A percentile compares a stretch with the other conserved stretches of the same genome.
These are phyloP conservation scores for Cadophora sp. DNA, from an alignment of 2,329 filamentous ascomycete species.

Conservation along the genomic window DNA sequence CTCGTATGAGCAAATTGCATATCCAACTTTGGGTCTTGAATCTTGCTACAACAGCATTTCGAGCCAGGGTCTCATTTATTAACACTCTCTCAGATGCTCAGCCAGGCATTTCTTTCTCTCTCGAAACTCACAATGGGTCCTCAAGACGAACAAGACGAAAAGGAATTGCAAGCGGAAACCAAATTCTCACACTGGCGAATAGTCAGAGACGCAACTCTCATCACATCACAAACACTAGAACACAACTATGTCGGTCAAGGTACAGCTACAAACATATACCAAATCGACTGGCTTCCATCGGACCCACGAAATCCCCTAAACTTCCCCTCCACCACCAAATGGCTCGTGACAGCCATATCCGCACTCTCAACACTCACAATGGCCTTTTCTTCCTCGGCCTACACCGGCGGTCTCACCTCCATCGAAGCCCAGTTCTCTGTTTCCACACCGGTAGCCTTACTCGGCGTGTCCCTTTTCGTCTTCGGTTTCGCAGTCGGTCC, in stretches of 20 bases:
- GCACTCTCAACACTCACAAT: constrained; percentile 39
- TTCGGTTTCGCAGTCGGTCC: constrained; percentile 66
- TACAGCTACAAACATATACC: constrained; percentile 2
- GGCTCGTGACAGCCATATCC: constrained; percentile 1
- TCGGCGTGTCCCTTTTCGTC: constrained; percentile 58
- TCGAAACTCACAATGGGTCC: not conserved
- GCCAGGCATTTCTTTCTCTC: not conserved
- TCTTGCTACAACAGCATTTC: not conserved
- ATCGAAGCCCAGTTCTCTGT: constrained; percentile 43
- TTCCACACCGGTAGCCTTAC: constrained; percentile 51
- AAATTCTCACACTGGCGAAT: constrained; percentile 3
- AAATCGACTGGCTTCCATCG: constrained; percentile 5
- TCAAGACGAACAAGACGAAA: not conserved
- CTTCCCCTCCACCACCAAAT: not conserved
- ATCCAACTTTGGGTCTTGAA: not conserved
- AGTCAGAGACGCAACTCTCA: constrained; percentile 4
- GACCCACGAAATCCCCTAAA: not conserved
- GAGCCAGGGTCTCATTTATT: not conserved
- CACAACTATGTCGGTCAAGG: constrained; percentile 3
- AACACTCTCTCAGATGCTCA: not conserved
- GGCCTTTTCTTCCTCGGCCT: constrained; percentile 42
- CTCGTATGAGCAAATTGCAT: not conserved
- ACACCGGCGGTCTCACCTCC: constrained; percentile 45
- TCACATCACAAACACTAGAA: not conserved
- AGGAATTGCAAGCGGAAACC: not conserved